phyloP scores from a whole-genome alignment of 2,329 filamentous ascomycete genomes.

The Fusarium napiforme region DNA sequence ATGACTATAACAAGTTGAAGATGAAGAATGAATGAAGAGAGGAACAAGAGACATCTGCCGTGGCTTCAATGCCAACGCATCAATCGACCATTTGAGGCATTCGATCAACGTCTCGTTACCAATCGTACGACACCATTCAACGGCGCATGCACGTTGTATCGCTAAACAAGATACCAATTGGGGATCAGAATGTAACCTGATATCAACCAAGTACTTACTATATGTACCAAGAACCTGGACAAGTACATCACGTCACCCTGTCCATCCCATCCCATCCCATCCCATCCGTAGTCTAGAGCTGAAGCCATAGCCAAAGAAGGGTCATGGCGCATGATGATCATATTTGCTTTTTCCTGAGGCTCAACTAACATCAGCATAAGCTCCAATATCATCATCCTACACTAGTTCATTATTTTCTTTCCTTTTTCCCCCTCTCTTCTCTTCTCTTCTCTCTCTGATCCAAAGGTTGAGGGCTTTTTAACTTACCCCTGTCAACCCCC shows the following conservation, averaged over 20 bases:
- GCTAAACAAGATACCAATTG: background rate
- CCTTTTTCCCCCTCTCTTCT: too few relatives aligned
- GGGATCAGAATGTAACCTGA: background rate
- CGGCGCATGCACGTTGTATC: conserved; percentile 1
- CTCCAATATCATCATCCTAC: background rate
- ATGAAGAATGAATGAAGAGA: background rate
- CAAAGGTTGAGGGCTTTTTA: background rate
- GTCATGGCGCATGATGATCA: conserved; percentile 15
- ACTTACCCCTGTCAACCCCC: background rate
- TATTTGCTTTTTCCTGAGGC: conserved; percentile 14
- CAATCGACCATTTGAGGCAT: conserved; percentile 37
- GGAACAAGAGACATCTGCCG: background rate
- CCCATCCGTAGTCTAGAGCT: background rate
- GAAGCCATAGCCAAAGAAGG: conserved; percentile 14
- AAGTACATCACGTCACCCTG: background rate
- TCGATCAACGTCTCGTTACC: conserved; percentile 21
- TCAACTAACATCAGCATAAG: background rate
- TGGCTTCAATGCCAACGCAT: conserved; percentile 42
- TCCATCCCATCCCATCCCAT: background rate
- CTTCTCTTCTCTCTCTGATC: background rate
- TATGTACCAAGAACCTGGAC: background rate
- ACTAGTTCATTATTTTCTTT: background rate
- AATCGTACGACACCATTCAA: conserved; percentile 40
- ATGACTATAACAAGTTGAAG: background rate
- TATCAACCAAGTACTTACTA: background rate